Percentiles rank a stretch among this genome's conserved stretches.
These are phyloP conservation scores for Rhododendron ovatum DNA, from an alignment of 148 eudicot genomes.

Conservation along the genomic window DNA sequence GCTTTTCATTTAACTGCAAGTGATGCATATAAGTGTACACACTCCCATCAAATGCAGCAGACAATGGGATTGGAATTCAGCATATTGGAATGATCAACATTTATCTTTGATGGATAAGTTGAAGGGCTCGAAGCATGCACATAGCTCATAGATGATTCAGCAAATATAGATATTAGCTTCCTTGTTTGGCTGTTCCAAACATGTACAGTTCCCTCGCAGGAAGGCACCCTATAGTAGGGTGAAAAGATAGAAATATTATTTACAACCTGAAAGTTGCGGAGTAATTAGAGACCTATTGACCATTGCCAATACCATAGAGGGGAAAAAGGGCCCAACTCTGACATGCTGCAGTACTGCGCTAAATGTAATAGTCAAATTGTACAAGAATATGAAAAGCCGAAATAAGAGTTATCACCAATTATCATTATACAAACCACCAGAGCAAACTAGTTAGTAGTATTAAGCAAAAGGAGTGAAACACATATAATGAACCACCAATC, in stretches of 20 bases:
- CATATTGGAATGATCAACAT: no score
- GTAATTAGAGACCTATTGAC: not conserved
- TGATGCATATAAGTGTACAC: no score
- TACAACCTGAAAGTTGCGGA: conserved; percentile 60
- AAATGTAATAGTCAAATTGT: not conserved
- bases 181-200: conserved; percentile 91
- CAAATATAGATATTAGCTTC: conserved; percentile 59
- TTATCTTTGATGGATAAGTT: no score
- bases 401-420: not conserved
- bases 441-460: not conserved
- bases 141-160: conserved; percentile 54
- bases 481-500: not conserved
- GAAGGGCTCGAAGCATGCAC: conserved; percentile 26
- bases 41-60: no score
- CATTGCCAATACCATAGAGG: not conserved
- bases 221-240: conserved; percentile 70
- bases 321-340: not conserved
- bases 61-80: no score
- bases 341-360: not conserved
- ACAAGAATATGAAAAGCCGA: not conserved
- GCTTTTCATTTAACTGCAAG: no score
- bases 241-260: conserved; percentile 74
- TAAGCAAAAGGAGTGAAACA: not conserved
- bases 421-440: not conserved
- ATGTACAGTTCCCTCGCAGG: conserved; percentile 97